Evolutionary conservation across 177 flowering plant species (phyloP), one percentile per base, ranked within the genome.

Genomic region (Vitis hybrid): DNA sequence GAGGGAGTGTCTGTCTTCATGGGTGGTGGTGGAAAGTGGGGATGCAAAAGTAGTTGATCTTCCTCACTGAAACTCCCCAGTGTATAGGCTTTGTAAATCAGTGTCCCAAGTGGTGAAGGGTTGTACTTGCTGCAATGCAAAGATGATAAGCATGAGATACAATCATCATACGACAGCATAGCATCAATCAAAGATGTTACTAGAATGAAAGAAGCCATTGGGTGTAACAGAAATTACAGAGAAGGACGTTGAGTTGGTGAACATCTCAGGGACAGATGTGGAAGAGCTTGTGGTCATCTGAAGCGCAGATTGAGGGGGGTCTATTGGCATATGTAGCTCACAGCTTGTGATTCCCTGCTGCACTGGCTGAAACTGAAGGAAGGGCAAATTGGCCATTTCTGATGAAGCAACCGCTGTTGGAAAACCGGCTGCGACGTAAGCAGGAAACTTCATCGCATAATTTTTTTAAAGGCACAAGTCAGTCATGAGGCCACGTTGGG

Each of bases 91-190:
- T 3, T 63, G 75, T 12, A 56, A 57, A 15, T 74, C 78, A 30
- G 34, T 19, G 10, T 76, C 70, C 78, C 66, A 74, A 60, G 70
- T 61, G 32, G 80, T 23, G 18, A 65, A 26, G 55, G 70, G 62
- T 34, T 71, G 83, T 6, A 62, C 56, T 74, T 76, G 75, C 82
- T 80, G 80, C 78, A 75, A 69, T 15, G 8, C 6, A 34, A 10
- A 48, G 51, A 18, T 1, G 9, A 12, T 12, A n/a, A 55, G 8
- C 15, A 18, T 39, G 7, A 26, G 62, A 26, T 17, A 30, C 1
- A 32, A 11, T 18, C n/a, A 19, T 55, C 13, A 62, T 2, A 51
- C 19, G 11, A 60, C 13, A 56, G 8, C 45, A 39, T 39, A 39
- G 8, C 45, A 39, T 7, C 45, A 39, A 39, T 39, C 45, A 39